These are phyloP conservation scores for Nothomitra cinnamomea DNA, from an alignment of 2,329 filamentous ascomycete genomes.

Conservation along the genomic window DNA sequence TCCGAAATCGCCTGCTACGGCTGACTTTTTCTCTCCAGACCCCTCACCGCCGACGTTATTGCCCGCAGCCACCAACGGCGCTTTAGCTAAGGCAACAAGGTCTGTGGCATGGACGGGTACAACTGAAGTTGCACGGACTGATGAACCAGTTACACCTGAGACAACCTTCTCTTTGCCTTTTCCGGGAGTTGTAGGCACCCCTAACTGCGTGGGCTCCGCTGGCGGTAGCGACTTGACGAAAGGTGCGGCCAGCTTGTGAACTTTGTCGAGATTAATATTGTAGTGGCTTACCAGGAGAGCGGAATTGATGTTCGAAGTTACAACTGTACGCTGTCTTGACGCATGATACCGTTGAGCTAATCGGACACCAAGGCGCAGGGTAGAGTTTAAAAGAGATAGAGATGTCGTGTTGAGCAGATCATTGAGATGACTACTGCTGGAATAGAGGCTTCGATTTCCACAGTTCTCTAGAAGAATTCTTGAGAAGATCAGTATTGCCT, in stretches of 20 bases:
- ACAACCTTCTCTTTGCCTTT: conserved; percentile 63
- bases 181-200: conserved; percentile 32
- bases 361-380: conserved; percentile 66
- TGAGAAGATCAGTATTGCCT: conserved; percentile 71
- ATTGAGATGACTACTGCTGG: conserved; percentile 78
- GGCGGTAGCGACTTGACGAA: conserved; percentile 55
- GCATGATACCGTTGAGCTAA: conserved; percentile 87
- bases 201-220: conserved; percentile 32
- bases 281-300: conserved; percentile 72
- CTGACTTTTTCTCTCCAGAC: neutral
- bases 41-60: neutral
- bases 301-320: conserved; percentile 49
- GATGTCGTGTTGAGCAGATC: conserved; percentile 79
- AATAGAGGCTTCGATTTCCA: conserved; percentile 90
- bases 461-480: conserved; percentile 82
- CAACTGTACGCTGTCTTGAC: conserved; percentile 56
- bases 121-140: conserved; percentile 25
- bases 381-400: conserved; percentile 56
- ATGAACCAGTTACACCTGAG: conserved; percentile 14
- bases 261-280: conserved; percentile 53
- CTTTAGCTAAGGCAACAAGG: conserved; percentile 55
- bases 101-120: conserved; percentile 64
- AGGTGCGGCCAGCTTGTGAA: conserved; percentile 68
- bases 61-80: conserved; percentile 16
- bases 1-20: conserved; percentile 13